Evolutionary conservation across 257 asterid genomes (phyloP).

Genomic region (Fraxinus pennsylvanica): DNA sequence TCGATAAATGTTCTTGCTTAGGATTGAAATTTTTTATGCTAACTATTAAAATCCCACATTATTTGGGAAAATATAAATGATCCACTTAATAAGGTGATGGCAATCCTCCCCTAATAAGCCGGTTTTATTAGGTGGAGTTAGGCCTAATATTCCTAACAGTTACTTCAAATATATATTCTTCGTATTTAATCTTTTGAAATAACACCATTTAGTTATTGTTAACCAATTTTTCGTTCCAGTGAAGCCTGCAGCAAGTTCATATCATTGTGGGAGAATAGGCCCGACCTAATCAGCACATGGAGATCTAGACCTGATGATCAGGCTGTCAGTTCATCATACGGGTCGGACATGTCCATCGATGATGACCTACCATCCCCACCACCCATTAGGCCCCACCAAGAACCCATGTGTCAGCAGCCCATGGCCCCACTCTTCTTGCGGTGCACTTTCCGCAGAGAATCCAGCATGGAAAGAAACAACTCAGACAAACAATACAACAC

Average conservation of each 20-base stretch:
- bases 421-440: constrained; percentile 25
- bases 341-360: constrained; percentile 52
- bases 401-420: constrained; percentile 29
- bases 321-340: constrained; percentile 50
- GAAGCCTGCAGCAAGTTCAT: constrained; percentile 78
- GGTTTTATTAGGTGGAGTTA: no score
- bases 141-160: no score
- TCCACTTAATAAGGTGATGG: no score
- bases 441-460: constrained; percentile 33
- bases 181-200: background rate
- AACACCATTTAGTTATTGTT: background rate
- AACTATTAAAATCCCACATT: no score
- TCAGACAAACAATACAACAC: constrained; percentile 21
- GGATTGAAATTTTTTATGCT: no score
- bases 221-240: constrained; percentile 37
- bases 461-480: constrained; percentile 36
- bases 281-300: constrained; percentile 55
- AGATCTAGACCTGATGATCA: constrained; percentile 45
- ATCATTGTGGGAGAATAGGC: constrained; percentile 59
- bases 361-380: constrained; percentile 40
- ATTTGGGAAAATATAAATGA: no score
- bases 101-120: no score
- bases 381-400: constrained; percentile 21
- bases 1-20: no score
- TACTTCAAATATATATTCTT: background rate